Evolutionary conservation across 306 rosid genomes (phyloP), one percentile per base, ranked within the genome.

Genomic region (Lotus japonicus): DNA sequence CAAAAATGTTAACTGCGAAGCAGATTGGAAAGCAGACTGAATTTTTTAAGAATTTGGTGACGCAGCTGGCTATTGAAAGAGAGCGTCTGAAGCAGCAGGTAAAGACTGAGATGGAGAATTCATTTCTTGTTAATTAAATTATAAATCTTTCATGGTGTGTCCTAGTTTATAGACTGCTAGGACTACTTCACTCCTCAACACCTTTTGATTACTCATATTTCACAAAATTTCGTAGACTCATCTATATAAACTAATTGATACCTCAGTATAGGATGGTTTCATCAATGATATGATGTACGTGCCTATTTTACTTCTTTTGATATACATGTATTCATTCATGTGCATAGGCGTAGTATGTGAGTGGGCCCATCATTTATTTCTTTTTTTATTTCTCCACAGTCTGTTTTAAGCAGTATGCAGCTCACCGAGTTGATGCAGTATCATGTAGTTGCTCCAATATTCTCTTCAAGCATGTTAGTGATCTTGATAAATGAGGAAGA

Each of bases 41-140:
- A 77, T 71, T 77, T 31, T 79, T 88, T 13, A 86, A 79, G 43
- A 80, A 78, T 51, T 74, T 89, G 83, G 76, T 85, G 39, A 68
- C 83, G 64, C 86, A 85, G 65, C 74, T 91, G 58, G 88, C 92
- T 59, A 33, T 83, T 70, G 97, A 87, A 79, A 89, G 97, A 84
- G 91, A 89, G 65, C 91, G 89, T 19, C 94, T 91, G 71, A 87
- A 79, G 65, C 77, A 82, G 77, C 84, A 83, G 97, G 97, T 91
- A 78, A 50, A 52, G 21, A 62, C 56, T 33, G 0, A 17, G 19
- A 17, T 64, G 63, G 9, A 36, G 48, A 48, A 52, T 38, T 41
- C 53, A n/a, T 76, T 51, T 66, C 43, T 16, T 49, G 42, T 73
- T 18, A 59, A 21, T 3, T 21, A 21, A 1, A 42, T 64, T 21